Evolutionary conservation across 306 rosid species (phyloP).

Genomic region (Rosa chinensis): DNA sequence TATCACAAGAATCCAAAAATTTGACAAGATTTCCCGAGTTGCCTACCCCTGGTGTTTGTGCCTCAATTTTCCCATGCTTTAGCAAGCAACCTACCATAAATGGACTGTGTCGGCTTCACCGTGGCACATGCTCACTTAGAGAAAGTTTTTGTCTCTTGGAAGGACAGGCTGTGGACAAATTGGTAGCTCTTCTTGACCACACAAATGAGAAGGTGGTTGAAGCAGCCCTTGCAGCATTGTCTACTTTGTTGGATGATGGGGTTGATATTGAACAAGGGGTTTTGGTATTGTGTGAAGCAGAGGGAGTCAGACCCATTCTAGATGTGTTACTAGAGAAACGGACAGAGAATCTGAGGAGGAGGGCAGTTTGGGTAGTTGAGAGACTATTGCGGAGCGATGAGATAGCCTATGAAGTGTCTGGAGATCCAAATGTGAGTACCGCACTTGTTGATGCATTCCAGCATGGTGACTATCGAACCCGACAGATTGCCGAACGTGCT

Average conservation of each 20-base stretch:
- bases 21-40: conserved; percentile 68
- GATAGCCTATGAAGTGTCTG: conserved; percentile 75
- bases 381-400: conserved; percentile 81
- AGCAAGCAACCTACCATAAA: conserved; percentile 54
- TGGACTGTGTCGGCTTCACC: conserved; percentile 80
- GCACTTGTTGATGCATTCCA: conserved; percentile 99
- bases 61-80: conserved; percentile 70
- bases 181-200: conserved; percentile 93
- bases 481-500: conserved; percentile 94
- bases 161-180: conserved; percentile 72
- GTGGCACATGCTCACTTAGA: conserved; percentile 73
- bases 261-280: conserved; percentile 86
- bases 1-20: conserved; percentile 71
- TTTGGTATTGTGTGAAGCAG: conserved; percentile 62
- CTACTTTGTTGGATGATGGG: conserved; percentile 83
- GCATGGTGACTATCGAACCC: conserved; percentile 86
- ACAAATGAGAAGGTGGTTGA: conserved; percentile 84
- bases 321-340: conserved; percentile 82
- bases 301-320: conserved; percentile 74
- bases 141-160: conserved; percentile 82
- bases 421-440: conserved; percentile 81
- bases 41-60: conserved; percentile 63
- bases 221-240: conserved; percentile 90
- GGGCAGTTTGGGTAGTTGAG: conserved; percentile 92
- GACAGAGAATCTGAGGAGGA: conserved; percentile 77